Evolutionary conservation across 1,284 basidiomycete genomes (phyloP).

Genomic region (Austroboletus novae-zelandiae): DNA sequence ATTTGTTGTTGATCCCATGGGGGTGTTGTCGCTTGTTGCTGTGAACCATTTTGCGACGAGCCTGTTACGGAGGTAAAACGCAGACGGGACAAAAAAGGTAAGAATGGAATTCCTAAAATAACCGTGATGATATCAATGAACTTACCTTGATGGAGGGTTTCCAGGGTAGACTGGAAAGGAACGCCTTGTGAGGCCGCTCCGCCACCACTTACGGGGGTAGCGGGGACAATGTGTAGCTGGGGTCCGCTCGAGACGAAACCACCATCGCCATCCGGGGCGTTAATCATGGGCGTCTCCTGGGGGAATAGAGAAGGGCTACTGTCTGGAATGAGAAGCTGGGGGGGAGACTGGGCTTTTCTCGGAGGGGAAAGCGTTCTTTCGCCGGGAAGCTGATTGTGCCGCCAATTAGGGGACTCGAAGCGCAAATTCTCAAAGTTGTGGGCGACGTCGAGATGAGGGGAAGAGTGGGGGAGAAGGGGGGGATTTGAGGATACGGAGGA

Average conservation of each 20-base stretch:
- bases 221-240: conserved; percentile 72
- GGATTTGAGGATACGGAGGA: conserved; percentile 62
- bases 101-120: conserved; percentile 35
- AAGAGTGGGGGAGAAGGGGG: conserved; percentile 39
- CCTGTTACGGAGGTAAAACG: conserved; percentile 29
- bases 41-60: conserved; percentile 30
- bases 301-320: conserved; percentile 30
- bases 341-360: conserved; percentile 64
- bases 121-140: conserved; percentile 26
- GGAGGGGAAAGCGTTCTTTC: conserved; percentile 43
- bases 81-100: conserved; percentile 22
- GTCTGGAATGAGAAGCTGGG: conserved; percentile 66
- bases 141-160: conserved; percentile 52
- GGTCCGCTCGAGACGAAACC: conserved; percentile 49
- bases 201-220: conserved; percentile 72
- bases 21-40: conserved; percentile 34
- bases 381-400: conserved; percentile 45
- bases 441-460: conserved; percentile 54
- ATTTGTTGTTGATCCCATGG: conserved; percentile 37
- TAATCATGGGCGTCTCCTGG: conserved; percentile 52
- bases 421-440: conserved; percentile 57
- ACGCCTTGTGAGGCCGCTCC: conserved; percentile 44
- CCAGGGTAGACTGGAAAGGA: conserved; percentile 48
- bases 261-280: conserved; percentile 63
- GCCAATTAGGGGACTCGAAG: conserved; percentile 64